Percentiles rank a stretch among this genome's conserved stretches.
phyloP scores from a whole-genome alignment of 768 basidiomycete species.

The Phaffia tasmanica region DNA sequence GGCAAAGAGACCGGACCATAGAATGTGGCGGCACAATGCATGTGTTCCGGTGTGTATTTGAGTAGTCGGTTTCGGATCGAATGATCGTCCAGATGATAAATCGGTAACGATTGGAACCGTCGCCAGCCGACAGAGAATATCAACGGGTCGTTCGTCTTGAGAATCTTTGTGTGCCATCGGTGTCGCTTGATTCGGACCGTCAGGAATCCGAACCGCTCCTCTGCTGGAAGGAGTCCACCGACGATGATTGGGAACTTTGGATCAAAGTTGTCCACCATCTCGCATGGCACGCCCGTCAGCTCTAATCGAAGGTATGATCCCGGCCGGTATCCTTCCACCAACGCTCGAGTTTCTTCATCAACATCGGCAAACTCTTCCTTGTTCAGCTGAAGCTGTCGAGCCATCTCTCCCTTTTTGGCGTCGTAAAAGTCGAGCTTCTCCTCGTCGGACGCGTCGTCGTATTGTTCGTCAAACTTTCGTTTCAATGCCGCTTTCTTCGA shows the following conservation, averaged over 20 bases:
- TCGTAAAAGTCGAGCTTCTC: conserved; percentile 76
- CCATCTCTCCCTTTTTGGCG: conserved; percentile 82
- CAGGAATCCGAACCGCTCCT: conserved; percentile 84
- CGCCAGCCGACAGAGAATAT: conserved; percentile 97
- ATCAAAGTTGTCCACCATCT: conserved; percentile 87
- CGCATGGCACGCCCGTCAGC: conserved; percentile 69
- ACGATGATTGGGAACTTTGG: conserved; percentile 80
- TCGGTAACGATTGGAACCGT: conserved; percentile 85
- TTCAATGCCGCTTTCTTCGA: conserved; percentile 84
- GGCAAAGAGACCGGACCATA: conserved; percentile 85
- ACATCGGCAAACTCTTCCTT: conserved; percentile 71
- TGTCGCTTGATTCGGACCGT: conserved; percentile 95
- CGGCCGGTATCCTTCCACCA: conserved; percentile 81
- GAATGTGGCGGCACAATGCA: conserved; percentile 98
- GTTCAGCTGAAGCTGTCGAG: conserved; percentile 69
- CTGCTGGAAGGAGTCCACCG: conserved; percentile 77
- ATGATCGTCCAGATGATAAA: conserved; percentile 95
- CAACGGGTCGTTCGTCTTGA: conserved; percentile 95
- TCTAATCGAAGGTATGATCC: conserved; percentile 90
- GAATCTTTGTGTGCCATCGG: conserved; percentile 77
- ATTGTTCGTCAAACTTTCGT: conserved; percentile 91
- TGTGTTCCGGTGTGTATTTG: conserved; percentile 99
- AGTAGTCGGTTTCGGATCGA: conserved; percentile 98
- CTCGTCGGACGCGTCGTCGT: conserved; percentile 66
- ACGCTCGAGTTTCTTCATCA: conserved; percentile 61